These are phyloP conservation scores for Claviceps arundinis DNA, from an alignment of 2,329 filamentous ascomycete species.

Conservation along the genomic window DNA sequence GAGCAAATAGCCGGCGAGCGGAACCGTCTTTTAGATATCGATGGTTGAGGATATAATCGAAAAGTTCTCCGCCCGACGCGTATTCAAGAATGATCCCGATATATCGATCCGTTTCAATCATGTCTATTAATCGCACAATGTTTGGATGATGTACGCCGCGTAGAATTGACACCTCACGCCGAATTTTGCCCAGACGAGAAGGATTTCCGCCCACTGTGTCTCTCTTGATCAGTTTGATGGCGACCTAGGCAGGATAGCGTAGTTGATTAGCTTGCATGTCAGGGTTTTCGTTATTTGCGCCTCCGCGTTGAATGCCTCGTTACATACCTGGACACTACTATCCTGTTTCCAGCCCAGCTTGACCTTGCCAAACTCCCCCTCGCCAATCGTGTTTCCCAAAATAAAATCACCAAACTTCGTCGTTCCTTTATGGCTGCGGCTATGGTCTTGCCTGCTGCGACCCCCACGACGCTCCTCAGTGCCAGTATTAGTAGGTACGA, in stretches of 20 bases:
- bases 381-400: conserved; percentile 86
- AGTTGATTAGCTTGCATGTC: neutral
- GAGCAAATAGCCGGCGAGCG: conserved; percentile 82
- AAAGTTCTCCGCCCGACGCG: conserved; percentile 90
- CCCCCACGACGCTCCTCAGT: conserved; percentile 35
- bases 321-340: conserved; percentile 63
- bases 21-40: conserved; percentile 90
- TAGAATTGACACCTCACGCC: conserved; percentile 89
- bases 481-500: conserved; percentile 28
- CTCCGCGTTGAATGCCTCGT: neutral
- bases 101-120: conserved; percentile 93
- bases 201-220: conserved; percentile 83
- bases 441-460: conserved; percentile 48
- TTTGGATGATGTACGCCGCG: conserved; percentile 84
- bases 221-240: conserved; percentile 92
- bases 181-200: conserved; percentile 85
- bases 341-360: conserved; percentile 98
- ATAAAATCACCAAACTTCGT: conserved; percentile 94
- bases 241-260: conserved; percentile 45
- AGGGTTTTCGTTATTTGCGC: neutral
- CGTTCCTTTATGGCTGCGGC: conserved; percentile 42
- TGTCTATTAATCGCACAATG: conserved; percentile 92
- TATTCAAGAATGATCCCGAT: conserved; percentile 99
- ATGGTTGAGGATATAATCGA: conserved; percentile 96
- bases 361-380: conserved; percentile 97